Base-by-base conservation (phyloP, 495 filamentous ascomycete genomes). In the Aspergillus nanangensis region DNA sequence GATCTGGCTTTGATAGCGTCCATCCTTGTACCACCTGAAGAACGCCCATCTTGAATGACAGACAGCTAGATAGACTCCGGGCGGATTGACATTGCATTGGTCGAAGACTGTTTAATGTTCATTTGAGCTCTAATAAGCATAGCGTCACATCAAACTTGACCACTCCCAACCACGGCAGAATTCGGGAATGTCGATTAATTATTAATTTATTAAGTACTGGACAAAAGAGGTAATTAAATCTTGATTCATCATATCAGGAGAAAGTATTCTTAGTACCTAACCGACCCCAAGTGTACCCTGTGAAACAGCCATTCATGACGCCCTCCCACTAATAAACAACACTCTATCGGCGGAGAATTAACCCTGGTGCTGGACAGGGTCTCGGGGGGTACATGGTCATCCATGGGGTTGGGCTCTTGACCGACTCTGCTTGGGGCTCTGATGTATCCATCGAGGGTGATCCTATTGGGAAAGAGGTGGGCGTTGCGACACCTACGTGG, bases 341-440 rank as follows among this genome's bases (percentile, higher is more conserved):
- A 11, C 25, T 29, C 5, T 29, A 5, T 11, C 25, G 11, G 18
- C 41, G 41, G 41, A 44, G 41, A 44, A 44, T 44, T 44, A 19
- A 29, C 11, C 25, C 25, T 29, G 7, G n/a, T 15, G 17, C 24
- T 11, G 10, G 40, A 32, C 23, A 20, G 22, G 40, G 24, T 42
- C 25, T 14, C 32, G 40, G 40, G 15, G 5, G 25, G 32, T 22
- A 25, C 20, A 40, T n/a, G n/a, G n/a, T n/a, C n/a, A n/a, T n/a
- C n/a, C 25, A 42, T 42, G 40, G 40, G 41, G 41, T 36, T 44
- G 41, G 41, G 31, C 29, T 44, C 23, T 24, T 44, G 41, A 44
- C 41, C 41, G 41, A 44, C 41, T 44, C 20, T 17, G 15, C 18
- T n/a, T 9, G 14, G 8, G n/a, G n/a, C 31, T 44, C 31, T 44